Base-by-base conservation (phyloP, 2,329 filamentous ascomycete species). In the Exophiala sp. region DNA sequence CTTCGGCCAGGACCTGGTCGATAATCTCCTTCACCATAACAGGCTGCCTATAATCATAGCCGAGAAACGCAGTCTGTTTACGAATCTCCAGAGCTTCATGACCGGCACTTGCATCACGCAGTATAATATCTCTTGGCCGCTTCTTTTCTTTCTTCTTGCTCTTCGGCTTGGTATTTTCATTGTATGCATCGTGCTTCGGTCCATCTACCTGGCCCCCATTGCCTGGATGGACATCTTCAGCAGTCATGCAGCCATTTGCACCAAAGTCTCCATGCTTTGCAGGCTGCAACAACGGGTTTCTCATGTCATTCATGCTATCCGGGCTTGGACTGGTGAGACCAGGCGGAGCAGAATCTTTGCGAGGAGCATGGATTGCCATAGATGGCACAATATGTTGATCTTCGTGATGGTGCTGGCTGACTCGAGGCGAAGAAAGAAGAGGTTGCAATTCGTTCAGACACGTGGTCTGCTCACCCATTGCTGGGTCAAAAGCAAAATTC, bases 31-130 rank as follows among this genome's bases (percentile, higher is more conserved):
- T 38, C 11, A 52, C 48, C 44, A 41, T 50, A 2, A 36, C 18
- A 14, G 57, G 54, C 16, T 57, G 51, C n/a, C 84, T 81, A 77
- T 94, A 97, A 1, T 88, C 89, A 68, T 99, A 99, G 1, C 92
- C 92, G 57, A 95, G 72, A 70, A 97, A 97, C 0, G 90, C 91
- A 21, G 82, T 87, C 67, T 80, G 81, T 71, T 92, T 95, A 55
- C 94, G 82, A 60, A 94, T 79, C 62, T 89, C 84, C 69, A 97
- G 75, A n/a, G 87, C 90, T 12, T 78, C 75, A 38, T 77, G 78
- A 38, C 83, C 86, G 5, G 86, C 80, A 7, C 75, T 72, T 21
- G 78, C 79, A 69, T 97, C 92, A 40, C 92, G 79, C 24, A 97
- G 74, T 53, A 97, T 72, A 64, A 87, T 87, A 69, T 99, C 94